Percentiles rank a stretch among this genome's conserved stretches.
Evolutionary conservation across 352 stramenopile genomes (phyloP).

Genomic region (Phytophthora fragariaefolia): DNA sequence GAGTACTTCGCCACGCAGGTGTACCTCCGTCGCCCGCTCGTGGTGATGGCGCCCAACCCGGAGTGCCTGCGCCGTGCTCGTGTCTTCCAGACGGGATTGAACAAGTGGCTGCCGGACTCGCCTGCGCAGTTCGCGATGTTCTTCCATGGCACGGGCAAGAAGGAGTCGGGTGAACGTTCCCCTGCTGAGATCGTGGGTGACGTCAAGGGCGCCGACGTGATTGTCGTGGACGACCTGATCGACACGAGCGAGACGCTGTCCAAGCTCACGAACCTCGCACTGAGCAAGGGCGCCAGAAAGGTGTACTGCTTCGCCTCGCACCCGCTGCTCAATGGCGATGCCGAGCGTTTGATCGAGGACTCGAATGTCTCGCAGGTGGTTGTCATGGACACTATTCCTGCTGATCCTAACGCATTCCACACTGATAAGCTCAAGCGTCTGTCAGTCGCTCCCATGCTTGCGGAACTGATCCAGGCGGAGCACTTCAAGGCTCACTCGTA

Average conservation of each 20-base stretch:
- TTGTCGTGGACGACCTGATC: constrained; percentile 94
- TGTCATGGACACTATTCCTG: constrained; percentile 91
- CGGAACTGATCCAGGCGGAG: constrained; percentile 91
- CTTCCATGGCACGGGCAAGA: constrained; percentile 76
- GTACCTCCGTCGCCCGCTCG: constrained; percentile 74
- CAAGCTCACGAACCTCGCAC: constrained; percentile 83
- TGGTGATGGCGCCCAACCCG: constrained; percentile 91
- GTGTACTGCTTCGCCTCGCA: constrained; percentile 93
- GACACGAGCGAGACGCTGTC: constrained; percentile 86
- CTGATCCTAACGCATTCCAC: constrained; percentile 58
- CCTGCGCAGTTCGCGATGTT: constrained; percentile 84
- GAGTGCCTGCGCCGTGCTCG: constrained; percentile 84
- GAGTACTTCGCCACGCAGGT: constrained; percentile 93
- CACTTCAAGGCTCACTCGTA: constrained; percentile 92
- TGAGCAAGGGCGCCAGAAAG: constrained; percentile 84
- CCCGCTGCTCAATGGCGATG: constrained; percentile 88
- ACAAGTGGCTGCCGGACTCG: constrained; percentile 88
- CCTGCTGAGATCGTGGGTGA: constrained; percentile 90
- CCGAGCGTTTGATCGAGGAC: constrained; percentile 87
- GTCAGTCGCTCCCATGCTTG: constrained; percentile 88
- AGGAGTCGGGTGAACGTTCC: constrained; percentile 56
- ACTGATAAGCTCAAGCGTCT: constrained; percentile 90
- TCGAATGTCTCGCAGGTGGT: constrained; percentile 86
- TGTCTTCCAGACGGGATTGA: constrained; percentile 87
- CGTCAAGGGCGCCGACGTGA: constrained; percentile 88